Evolutionary conservation across 306 rosid genomes (phyloP).

Genomic region (Abrus pulchellus): DNA sequence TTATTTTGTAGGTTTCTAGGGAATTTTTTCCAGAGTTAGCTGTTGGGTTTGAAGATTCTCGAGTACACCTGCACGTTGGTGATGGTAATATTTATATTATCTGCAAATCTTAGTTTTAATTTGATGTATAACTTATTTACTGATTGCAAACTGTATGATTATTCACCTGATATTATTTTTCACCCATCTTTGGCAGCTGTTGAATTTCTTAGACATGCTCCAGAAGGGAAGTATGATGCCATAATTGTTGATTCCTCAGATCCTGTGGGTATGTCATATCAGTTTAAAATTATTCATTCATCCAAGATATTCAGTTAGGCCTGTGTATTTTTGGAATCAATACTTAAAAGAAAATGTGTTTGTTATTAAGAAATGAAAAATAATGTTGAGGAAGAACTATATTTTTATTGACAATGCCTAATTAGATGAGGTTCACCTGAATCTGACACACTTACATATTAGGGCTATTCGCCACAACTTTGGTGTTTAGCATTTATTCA

Average conservation of each 20-base stretch:
- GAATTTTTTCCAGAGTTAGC: conserved; percentile 84
- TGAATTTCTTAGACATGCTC: conserved; percentile 72
- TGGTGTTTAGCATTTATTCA: not conserved
- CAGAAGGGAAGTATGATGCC: conserved; percentile 89
- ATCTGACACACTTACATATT: conserved; percentile 2
- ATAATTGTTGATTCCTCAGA: conserved; percentile 97
- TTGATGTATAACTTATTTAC: conserved; percentile 11
- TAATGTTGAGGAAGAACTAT: conserved; percentile 24
- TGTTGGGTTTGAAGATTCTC: conserved; percentile 93
- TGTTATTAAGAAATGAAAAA: conserved; percentile 22
- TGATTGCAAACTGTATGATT: conserved; percentile 6
- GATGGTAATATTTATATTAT: conserved; percentile 68
- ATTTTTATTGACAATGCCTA: conserved; percentile 18
- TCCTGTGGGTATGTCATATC: conserved; percentile 80
- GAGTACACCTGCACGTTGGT: conserved; percentile 90
- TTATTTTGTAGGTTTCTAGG: conserved; percentile 75
- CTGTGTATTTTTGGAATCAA: conserved; percentile 6
- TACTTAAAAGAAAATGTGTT: conserved; percentile 10
- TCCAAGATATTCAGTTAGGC: not conserved
- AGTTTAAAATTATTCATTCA: conserved; percentile 27
- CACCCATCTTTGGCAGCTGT: conserved; percentile 67
- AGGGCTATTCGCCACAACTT: not conserved
- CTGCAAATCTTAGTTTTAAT: conserved; percentile 26
- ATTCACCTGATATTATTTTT: conserved; percentile 11
- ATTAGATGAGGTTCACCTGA: conserved; percentile 19